These are phyloP conservation scores for Schwanniomyces yamadae DNA, from an alignment of 805 yeast species.

Conservation along the genomic window DNA sequence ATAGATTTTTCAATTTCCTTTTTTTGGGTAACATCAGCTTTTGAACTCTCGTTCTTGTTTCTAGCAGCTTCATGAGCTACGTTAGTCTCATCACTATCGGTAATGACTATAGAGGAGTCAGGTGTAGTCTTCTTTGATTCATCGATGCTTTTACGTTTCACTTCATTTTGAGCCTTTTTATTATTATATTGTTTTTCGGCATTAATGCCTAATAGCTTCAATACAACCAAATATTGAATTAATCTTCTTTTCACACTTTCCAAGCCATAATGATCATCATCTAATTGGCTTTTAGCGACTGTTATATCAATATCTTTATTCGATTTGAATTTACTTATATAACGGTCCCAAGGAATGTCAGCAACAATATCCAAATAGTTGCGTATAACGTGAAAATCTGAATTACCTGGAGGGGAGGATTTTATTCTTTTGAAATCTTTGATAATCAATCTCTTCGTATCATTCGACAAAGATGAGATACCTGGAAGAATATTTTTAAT, in stretches of 20 bases:
- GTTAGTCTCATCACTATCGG: conserved; percentile 35
- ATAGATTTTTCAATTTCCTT: conserved; percentile 9
- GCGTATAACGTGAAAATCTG: conserved; percentile 63
- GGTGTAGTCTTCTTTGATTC: conserved; percentile 1
- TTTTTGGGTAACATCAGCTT: conserved; percentile 10
- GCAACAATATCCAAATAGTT: conserved; percentile 63
- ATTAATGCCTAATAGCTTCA: conserved; percentile 53
- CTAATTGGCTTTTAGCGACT: conserved; percentile 37
- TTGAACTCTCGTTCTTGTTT: conserved; percentile 15
- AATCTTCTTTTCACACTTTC: conserved; percentile 60
- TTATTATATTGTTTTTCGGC: conserved; percentile 13
- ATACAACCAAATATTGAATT: conserved; percentile 75
- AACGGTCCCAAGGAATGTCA: conserved; percentile 62
- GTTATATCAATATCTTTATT: conserved; percentile 51
- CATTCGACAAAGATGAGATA: conserved; percentile 32
- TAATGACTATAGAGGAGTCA: conserved; percentile 27
- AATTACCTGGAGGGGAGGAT: conserved; percentile 54
- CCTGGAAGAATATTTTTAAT: conserved; percentile 36
- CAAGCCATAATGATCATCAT: conserved; percentile 43
- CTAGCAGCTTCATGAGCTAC: conserved; percentile 23
- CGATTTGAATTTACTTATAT: conserved; percentile 26
- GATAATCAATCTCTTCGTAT: conserved; percentile 38
- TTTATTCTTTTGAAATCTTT: conserved; percentile 57
- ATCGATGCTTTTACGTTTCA: conserved; percentile 6
- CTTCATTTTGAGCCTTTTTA: conserved; percentile 18